Evolutionary conservation across 2,329 filamentous ascomycete genomes (phyloP).

Genomic region (Colletotrichum aenigma): DNA sequence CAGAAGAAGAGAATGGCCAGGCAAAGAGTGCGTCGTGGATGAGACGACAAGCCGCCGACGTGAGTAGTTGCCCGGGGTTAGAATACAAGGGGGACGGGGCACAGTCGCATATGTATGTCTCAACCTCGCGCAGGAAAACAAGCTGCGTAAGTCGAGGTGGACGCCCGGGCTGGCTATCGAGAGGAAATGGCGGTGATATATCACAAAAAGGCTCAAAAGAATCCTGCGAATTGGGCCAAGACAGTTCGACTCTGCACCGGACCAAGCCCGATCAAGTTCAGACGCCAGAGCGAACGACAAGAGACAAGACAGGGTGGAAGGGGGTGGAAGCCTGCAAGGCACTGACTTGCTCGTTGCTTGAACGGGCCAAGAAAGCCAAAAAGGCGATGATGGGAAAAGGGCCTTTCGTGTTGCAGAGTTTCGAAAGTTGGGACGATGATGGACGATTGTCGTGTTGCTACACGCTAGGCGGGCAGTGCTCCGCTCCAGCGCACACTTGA

Average conservation of each 20-base stretch:
- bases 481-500: neutral
- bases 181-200: slow-evolving; percentile 11
- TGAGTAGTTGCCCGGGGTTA: neutral
- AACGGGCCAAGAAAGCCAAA: neutral
- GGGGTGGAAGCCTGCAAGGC: neutral
- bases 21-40: slow-evolving; percentile 1
- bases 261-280: slow-evolving; percentile 2
- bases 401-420: slow-evolving; percentile 7
- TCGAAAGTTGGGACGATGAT: slow-evolving; percentile 13
- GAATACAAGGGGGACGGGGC: neutral
- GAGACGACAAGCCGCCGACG: slow-evolving; percentile 18
- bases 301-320: neutral
- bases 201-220: neutral
- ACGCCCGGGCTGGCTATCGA: neutral
- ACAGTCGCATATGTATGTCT: slow-evolving; percentile 11
- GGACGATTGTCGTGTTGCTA: neutral
- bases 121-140: neutral
- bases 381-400: neutral
- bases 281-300: neutral
- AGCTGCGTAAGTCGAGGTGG: neutral
- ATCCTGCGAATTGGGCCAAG: neutral
- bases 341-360: neutral
- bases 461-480: neutral
- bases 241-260: neutral
- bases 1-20: neutral